These are phyloP conservation scores for Bipolaris bicolor DNA, from an alignment of 2,329 filamentous ascomycete species.

Conservation along the genomic window DNA sequence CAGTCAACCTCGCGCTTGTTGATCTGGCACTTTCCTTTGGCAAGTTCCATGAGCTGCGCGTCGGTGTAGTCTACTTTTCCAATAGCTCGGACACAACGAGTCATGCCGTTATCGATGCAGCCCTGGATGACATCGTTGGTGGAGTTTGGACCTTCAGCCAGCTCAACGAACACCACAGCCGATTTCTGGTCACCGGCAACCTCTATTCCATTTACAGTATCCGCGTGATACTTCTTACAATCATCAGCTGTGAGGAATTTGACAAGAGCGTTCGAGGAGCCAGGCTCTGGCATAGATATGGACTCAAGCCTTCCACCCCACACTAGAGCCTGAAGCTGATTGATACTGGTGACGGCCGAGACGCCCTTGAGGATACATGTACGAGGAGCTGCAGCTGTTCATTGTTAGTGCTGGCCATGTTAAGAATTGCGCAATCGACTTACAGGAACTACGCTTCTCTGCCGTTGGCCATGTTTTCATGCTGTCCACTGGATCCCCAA, in stretches of 20 bases:
- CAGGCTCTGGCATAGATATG: conserved; percentile 33
- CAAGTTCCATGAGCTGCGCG: conserved; percentile 47
- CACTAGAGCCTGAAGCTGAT: conserved; percentile 43
- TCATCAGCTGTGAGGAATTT: conserved; percentile 44
- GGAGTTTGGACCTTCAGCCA: conserved; percentile 32
- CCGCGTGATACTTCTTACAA: conserved; percentile 42
- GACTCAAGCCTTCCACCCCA: conserved; percentile 48
- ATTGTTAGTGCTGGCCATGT: conserved; percentile 12
- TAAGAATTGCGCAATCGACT: conserved; percentile 1
- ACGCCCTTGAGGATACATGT: conserved; percentile 39
- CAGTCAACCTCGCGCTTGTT: conserved; percentile 54
- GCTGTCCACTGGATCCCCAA: conserved; percentile 14
- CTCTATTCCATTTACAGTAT: conserved; percentile 45
- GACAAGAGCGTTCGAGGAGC: conserved; percentile 34
- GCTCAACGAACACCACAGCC: conserved; percentile 38
- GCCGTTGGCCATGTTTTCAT: conserved; percentile 36
- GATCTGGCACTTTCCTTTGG: conserved; percentile 37
- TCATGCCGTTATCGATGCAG: conserved; percentile 50
- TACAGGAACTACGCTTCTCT: conserved; percentile 40
- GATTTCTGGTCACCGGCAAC: conserved; percentile 27
- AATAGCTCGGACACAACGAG: conserved; percentile 55
- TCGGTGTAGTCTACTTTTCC: conserved; percentile 51
- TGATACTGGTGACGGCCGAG: conserved; percentile 27
- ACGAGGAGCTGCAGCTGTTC: conserved; percentile 29
- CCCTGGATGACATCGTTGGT: conserved; percentile 51